A percentile compares a stretch with the other conserved stretches of the same genome.
Evolutionary conservation across 257 asterid species (phyloP).

Genomic region (Cordia subcordata): DNA sequence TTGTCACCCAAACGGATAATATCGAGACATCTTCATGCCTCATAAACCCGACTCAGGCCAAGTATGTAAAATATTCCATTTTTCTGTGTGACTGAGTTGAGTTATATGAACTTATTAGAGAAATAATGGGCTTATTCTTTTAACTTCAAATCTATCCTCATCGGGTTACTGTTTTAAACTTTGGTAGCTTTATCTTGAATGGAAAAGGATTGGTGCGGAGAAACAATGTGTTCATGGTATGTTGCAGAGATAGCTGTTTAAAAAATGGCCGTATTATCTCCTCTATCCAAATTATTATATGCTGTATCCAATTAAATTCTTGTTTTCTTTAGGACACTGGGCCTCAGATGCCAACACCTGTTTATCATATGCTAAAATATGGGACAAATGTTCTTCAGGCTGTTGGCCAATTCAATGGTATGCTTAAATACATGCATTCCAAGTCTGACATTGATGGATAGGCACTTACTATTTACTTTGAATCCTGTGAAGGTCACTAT

Average conservation of each 20-base stretch:
- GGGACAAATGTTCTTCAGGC: slow-evolving; percentile 64
- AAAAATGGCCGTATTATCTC: not conserved
- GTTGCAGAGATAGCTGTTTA: not conserved
- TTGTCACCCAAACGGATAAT: slow-evolving; percentile 64
- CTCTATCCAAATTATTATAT: not conserved
- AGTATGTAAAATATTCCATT: slow-evolving; percentile 38
- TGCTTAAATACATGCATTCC: slow-evolving; percentile 10
- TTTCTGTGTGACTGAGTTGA: not conserved
- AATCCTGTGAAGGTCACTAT: slow-evolving; percentile 62
- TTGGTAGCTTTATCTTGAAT: not conserved
- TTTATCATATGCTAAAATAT: not conserved
- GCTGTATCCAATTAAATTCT: not conserved
- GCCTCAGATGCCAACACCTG: slow-evolving; percentile 2
- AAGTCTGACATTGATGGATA: slow-evolving; percentile 5
- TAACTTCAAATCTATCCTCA: not conserved
- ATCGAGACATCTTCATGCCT: slow-evolving; percentile 77
- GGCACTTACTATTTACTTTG: slow-evolving; percentile 13
- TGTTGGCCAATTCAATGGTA: slow-evolving; percentile 86
- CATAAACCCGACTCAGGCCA: slow-evolving; percentile 69
- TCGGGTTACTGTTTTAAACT: not conserved
- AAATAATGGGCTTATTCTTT: not conserved
- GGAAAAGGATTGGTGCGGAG: not conserved
- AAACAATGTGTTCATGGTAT: slow-evolving; percentile 2
- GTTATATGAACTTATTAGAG: too few relatives aligned
- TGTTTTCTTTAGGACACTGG: not conserved